These are phyloP conservation scores for Lachnellula occidentalis DNA, from an alignment of 2,329 filamentous ascomycete species.

Conservation along the genomic window DNA sequence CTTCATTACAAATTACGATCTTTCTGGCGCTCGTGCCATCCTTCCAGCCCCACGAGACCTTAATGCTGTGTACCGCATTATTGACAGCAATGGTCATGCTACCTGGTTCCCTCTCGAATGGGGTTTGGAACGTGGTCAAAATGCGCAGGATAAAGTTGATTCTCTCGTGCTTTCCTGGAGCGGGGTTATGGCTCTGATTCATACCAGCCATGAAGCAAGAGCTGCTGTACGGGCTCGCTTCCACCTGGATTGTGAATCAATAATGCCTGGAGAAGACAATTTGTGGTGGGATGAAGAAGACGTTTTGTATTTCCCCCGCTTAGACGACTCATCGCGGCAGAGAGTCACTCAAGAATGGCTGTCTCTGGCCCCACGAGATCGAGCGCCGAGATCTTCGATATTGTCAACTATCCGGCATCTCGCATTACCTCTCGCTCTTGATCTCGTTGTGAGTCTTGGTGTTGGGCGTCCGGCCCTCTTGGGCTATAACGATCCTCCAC, in stretches of 20 bases:
- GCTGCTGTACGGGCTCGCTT: neutral
- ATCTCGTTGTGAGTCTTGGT: neutral
- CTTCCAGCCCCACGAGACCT: slow-evolving; percentile 1
- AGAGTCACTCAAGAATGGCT: neutral
- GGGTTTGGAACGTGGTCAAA: neutral
- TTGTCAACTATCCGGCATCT: no score
- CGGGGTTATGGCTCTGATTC: neutral
- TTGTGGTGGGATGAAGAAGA: neutral
- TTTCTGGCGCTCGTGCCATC: slow-evolving; percentile 3
- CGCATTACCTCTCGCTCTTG: neutral
- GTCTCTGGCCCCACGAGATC: neutral
- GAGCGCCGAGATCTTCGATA: no score
- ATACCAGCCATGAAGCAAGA: neutral
- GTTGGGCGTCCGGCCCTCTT: neutral
- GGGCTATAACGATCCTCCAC: neutral
- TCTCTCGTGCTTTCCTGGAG: neutral
- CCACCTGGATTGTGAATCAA: neutral
- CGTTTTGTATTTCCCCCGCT: neutral
- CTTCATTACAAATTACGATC: slow-evolving; percentile 4
- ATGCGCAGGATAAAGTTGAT: neutral
- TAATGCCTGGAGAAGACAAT: neutral
- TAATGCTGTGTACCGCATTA: neutral
- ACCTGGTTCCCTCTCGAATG: no score
- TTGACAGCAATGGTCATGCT: no score
- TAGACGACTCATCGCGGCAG: neutral